A percentile compares a stretch with the other conserved stretches of the same genome.
Evolutionary conservation across 2,329 filamentous ascomycete species (phyloP).

Genomic region (Colletotrichum sp.): DNA sequence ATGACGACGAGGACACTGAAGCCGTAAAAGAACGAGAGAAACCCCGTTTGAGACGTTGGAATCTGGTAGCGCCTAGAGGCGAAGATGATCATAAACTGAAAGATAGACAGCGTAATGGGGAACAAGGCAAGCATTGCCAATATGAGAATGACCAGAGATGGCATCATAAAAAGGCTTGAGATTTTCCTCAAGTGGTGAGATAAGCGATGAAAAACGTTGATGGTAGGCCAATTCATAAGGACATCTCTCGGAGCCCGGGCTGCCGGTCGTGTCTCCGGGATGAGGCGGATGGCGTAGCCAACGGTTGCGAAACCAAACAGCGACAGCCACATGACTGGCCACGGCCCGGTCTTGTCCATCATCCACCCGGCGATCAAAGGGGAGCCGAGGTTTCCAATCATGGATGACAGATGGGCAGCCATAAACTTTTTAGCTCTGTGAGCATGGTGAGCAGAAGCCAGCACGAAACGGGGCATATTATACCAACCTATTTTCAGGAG

Average conservation of each 20-base stretch:
- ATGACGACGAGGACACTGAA: conserved; percentile 22
- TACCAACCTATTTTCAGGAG: conserved; percentile 29
- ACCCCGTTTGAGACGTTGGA: conserved; percentile 31
- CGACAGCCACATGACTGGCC: conserved; percentile 24
- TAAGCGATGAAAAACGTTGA: neutral
- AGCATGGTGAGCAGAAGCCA: neutral
- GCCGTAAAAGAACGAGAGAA: conserved; percentile 33
- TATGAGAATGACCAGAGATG: conserved; percentile 30
- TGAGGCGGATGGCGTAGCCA: neutral
- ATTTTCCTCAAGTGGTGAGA: neutral
- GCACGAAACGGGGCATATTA: neutral
- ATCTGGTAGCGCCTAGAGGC: conserved; percentile 33
- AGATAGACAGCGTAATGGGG: neutral
- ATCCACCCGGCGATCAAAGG: conserved; percentile 40
- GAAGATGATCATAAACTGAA: conserved; percentile 29
- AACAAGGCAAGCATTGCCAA: conserved; percentile 17
- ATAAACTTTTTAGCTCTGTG: conserved; percentile 40
- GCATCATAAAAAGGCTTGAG: neutral
- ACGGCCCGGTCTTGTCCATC: conserved; percentile 36
- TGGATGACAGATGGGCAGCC: conserved; percentile 29
- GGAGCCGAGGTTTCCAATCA: conserved; percentile 38
- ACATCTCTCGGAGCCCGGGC: neutral
- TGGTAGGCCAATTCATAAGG: neutral
- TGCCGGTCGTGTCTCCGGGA: neutral
- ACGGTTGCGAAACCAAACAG: neutral